Evolutionary conservation across 306 rosid species (phyloP).

Genomic region (Lithocarpus polystachyus): DNA sequence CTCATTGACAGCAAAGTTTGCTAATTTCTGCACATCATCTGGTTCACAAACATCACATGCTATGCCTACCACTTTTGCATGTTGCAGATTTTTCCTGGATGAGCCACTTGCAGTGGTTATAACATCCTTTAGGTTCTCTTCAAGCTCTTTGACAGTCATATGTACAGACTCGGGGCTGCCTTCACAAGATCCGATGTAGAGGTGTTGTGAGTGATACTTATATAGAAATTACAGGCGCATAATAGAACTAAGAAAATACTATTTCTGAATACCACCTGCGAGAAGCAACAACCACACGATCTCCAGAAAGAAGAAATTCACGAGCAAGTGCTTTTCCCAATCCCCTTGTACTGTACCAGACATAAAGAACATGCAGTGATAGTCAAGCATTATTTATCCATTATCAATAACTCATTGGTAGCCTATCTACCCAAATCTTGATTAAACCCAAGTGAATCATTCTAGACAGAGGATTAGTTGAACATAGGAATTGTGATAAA

Average conservation of each 20-base stretch:
- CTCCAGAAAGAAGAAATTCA: slow-evolving; percentile 93
- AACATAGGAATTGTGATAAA: background rate
- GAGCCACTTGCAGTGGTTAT: slow-evolving; percentile 50
- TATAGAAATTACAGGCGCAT: background rate
- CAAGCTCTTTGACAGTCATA: slow-evolving; percentile 72
- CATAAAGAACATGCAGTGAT: slow-evolving; percentile 27
- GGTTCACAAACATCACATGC: slow-evolving; percentile 84
- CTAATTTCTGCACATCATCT: slow-evolving; percentile 65
- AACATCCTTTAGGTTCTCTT: slow-evolving; percentile 79
- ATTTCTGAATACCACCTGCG: slow-evolving; percentile 66
- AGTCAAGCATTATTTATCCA: background rate
- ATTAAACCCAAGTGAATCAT: background rate
- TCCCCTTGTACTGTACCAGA: slow-evolving; percentile 78
- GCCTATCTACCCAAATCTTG: background rate
- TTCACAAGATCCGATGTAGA: slow-evolving; percentile 34
- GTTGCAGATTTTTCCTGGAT: slow-evolving; percentile 49
- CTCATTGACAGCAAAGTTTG: slow-evolving; percentile 58
- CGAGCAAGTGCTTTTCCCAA: slow-evolving; percentile 94
- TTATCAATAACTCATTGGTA: background rate
- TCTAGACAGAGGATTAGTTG: background rate
- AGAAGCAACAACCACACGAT: slow-evolving; percentile 79
- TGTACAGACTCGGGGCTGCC: slow-evolving; percentile 77
- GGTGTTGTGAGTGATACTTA: slow-evolving; percentile 25
- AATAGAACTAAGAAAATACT: slow-evolving; percentile 4
- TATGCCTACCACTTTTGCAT: slow-evolving; percentile 79